These are phyloP conservation scores for Mycena capillaripes DNA, from an alignment of 768 basidiomycete genomes.

Conservation along the genomic window DNA sequence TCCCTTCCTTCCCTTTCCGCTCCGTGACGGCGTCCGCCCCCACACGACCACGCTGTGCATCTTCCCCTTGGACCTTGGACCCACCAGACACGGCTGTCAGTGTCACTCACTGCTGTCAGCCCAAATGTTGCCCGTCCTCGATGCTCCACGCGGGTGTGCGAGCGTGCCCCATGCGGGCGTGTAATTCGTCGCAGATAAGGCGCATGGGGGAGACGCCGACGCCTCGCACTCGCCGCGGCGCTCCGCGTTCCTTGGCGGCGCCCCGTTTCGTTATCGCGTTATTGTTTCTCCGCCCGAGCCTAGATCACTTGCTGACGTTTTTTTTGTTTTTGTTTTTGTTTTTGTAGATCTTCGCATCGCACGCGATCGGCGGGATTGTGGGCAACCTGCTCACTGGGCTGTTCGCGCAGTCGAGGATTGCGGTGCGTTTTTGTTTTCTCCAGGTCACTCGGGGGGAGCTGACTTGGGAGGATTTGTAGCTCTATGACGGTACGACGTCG, in stretches of 20 bases:
- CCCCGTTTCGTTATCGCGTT: too few species aligned
- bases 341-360: constrained; percentile 88
- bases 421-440: constrained; percentile 51
- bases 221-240: neutral
- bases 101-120: neutral
- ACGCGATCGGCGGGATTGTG: constrained; percentile 82
- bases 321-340: neutral
- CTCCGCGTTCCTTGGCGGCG: too few species aligned
- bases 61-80: too few species aligned
- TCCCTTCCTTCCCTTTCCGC: neutral
- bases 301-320: neutral
- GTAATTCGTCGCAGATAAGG: neutral
- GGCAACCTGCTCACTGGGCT: constrained; percentile 90
- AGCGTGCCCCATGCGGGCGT: neutral
- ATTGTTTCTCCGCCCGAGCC: neutral
- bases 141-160: neutral
- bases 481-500: constrained; percentile 76
- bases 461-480: neutral
- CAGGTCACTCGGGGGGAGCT: neutral
- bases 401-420: constrained; percentile 87
- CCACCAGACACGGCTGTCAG: neutral
- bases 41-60: too few species aligned
- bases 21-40: too few species aligned
- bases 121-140: neutral
- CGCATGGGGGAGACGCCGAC: too few species aligned